Evolutionary conservation across 768 basidiomycete genomes (phyloP).

Genomic region (Fibroporia radiculosa): DNA sequence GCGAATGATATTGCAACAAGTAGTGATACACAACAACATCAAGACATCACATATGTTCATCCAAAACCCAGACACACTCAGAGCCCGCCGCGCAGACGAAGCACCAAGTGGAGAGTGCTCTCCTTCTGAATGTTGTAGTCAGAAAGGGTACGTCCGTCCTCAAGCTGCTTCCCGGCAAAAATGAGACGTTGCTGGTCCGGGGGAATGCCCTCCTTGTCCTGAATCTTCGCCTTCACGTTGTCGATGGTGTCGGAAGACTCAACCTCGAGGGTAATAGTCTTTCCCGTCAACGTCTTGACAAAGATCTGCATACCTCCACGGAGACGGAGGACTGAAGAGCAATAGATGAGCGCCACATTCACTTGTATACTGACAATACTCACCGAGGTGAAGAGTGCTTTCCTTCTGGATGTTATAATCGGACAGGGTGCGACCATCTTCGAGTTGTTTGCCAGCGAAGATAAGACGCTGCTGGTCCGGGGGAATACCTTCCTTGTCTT

Average conservation of each 20-base stretch:
- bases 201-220: conserved; percentile 77
- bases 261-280: conserved; percentile 89
- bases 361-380: conserved; percentile 5
- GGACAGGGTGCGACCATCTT: conserved; percentile 42
- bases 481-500: conserved; percentile 29
- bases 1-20: no score
- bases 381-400: conserved; percentile 64
- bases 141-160: conserved; percentile 39
- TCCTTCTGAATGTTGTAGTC: conserved; percentile 28
- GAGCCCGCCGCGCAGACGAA: conserved; percentile 40
- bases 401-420: conserved; percentile 86
- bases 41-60: conserved; percentile 5
- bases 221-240: conserved; percentile 77
- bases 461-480: conserved; percentile 28
- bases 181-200: conserved; percentile 85
- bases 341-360: not conserved
- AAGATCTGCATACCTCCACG: conserved; percentile 91
- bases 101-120: conserved; percentile 27
- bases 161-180: conserved; percentile 68
- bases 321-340: conserved; percentile 60
- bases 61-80: conserved; percentile 10
- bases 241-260: conserved; percentile 91
- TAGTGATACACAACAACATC: no score
- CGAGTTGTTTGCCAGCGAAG: conserved; percentile 42
- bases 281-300: conserved; percentile 80